phyloP scores from a whole-genome alignment of 2,329 filamentous ascomycete species.

The Herpotrichia juniperi region DNA sequence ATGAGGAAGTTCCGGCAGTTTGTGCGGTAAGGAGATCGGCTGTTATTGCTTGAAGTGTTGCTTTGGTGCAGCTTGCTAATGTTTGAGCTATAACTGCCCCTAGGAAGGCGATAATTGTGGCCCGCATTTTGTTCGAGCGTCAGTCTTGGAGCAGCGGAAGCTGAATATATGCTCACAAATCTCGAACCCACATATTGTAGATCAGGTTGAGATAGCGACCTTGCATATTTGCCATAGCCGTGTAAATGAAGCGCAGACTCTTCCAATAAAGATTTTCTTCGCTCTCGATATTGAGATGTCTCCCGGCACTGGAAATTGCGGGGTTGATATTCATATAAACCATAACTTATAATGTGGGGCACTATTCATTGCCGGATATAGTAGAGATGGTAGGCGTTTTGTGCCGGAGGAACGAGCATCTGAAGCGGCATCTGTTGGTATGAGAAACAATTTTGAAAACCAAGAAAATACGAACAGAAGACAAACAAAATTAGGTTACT shows the following conservation, averaged over 20 bases:
- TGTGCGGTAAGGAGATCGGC: conserved; percentile 26
- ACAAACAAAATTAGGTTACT: too few species aligned
- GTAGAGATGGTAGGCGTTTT: too few species aligned
- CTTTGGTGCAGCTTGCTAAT: conserved; percentile 27
- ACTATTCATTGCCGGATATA: conserved; percentile 1
- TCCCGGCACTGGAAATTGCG: conserved; percentile 10
- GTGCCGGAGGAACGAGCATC: too few species aligned
- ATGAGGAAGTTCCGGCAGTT: conserved; percentile 23
- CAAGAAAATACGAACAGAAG: too few species aligned
- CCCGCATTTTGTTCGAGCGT: conserved; percentile 6
- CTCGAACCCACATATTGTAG: background rate
- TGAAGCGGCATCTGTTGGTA: too few species aligned
- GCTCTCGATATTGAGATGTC: background rate
- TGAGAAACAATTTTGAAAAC: too few species aligned
- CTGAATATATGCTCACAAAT: background rate
- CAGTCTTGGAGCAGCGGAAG: background rate
- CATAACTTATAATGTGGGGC: conserved; percentile 5
- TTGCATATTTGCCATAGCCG: background rate
- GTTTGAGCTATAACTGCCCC: conserved; percentile 14
- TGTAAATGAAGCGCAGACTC: background rate
- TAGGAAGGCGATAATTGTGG: conserved; percentile 3
- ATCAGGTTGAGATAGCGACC: background rate
- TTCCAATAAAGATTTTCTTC: background rate
- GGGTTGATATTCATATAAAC: conserved; percentile 4
- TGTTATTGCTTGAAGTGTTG: conserved; percentile 24